phyloP scores from a whole-genome alignment of 352 stramenopile species.

The Nothophytophthora sp. region DNA sequence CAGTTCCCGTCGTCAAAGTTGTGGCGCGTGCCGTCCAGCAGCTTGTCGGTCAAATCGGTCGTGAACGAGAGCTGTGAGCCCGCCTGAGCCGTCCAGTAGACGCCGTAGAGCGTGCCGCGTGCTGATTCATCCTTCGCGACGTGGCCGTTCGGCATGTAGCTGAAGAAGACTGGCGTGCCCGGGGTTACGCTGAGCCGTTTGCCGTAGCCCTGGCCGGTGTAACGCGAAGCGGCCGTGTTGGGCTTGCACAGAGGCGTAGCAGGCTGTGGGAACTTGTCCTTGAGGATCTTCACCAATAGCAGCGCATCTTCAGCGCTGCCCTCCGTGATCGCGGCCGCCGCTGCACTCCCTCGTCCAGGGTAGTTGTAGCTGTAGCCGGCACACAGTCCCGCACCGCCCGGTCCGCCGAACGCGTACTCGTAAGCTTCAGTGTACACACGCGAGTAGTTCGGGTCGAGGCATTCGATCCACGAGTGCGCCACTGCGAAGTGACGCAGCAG shows the following conservation, averaged over 20 bases:
- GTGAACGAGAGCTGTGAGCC: constrained; percentile 26
- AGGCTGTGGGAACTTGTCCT: not conserved
- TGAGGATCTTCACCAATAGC: not conserved
- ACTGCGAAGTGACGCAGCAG: too few relatives aligned
- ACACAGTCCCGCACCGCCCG: constrained; percentile 29
- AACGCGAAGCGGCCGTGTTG: too few relatives aligned
- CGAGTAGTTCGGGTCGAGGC: constrained; percentile 34
- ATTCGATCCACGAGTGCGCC: constrained; percentile 39
- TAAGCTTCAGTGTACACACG: constrained; percentile 33
- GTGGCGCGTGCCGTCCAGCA: constrained; percentile 25
- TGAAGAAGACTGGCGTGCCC: constrained; percentile 1
- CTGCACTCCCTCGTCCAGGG: constrained; percentile 21
- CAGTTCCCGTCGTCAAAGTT: constrained; percentile 42
- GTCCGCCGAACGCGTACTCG: constrained; percentile 23
- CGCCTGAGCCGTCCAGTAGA: constrained; percentile 33
- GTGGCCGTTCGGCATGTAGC: constrained; percentile 17
- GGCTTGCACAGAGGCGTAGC: too few relatives aligned
- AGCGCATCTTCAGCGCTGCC: constrained; percentile 35
- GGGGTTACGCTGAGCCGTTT: not conserved
- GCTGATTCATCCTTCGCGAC: constrained; percentile 11
- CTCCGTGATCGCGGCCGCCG: constrained; percentile 12
- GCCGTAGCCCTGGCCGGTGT: not conserved
- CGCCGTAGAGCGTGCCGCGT: constrained; percentile 18
- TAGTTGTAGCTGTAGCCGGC: constrained; percentile 42
- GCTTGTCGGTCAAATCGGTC: constrained; percentile 25